These are phyloP conservation scores for Crithidia fasciculata DNA, from an alignment of 208 protist species.

Conservation along the genomic window DNA sequence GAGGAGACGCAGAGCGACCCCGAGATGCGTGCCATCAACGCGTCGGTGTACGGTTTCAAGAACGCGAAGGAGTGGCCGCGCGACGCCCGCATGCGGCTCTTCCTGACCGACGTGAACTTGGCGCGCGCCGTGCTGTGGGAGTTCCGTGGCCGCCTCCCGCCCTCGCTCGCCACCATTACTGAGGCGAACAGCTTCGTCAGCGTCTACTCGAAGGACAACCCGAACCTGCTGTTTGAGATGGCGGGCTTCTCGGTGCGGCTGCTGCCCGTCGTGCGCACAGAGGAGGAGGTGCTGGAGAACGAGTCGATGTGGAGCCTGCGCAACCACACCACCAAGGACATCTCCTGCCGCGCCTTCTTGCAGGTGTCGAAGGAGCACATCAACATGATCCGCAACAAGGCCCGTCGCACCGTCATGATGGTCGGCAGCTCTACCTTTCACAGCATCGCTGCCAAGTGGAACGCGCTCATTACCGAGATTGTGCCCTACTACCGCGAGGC, in stretches of 20 bases:
- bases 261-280: conserved; percentile 89
- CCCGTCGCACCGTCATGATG: conserved; percentile 99
- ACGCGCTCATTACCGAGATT: conserved; percentile 99
- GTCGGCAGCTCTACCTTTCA: conserved; percentile 99
- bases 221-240: conserved; percentile 99
- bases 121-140: conserved; percentile 99
- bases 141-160: conserved; percentile 98
- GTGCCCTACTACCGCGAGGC: conserved; percentile 99
- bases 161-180: conserved; percentile 96
- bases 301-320: conserved; percentile 99
- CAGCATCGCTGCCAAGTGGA: conserved; percentile 99
- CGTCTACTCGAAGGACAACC: conserved; percentile 99
- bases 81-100: conserved; percentile 99
- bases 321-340: conserved; percentile 98
- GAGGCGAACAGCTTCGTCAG: conserved; percentile 99
- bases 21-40: conserved; percentile 95
- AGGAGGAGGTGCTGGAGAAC: conserved; percentile 91
- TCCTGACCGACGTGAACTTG: conserved; percentile 99
- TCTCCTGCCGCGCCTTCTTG: conserved; percentile 99
- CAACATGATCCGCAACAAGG: conserved; percentile 98
- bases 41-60: conserved; percentile 99
- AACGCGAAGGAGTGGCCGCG: conserved; percentile 99
- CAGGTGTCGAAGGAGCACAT: conserved; percentile 97
- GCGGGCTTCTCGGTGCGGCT: conserved; percentile 99
- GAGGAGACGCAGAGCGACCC: conserved; percentile 99